phyloP scores from a whole-genome alignment of 2,329 filamentous ascomycete species.

The Ampelomyces quisqualis region DNA sequence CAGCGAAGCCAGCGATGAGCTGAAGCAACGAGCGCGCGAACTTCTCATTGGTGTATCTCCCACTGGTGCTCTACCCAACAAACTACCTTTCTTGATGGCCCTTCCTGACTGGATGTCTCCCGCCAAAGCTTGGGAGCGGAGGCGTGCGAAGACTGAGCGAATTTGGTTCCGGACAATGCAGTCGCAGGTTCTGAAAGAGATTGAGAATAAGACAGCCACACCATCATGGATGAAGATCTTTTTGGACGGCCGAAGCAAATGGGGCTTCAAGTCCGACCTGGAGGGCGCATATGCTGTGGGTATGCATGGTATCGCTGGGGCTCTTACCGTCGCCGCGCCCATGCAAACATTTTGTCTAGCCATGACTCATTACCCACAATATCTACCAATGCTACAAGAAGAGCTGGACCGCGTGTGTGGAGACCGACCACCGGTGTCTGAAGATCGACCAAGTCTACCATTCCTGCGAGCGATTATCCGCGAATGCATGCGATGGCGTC shows the following conservation, averaged over 20 bases:
- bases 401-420: conserved; percentile 46
- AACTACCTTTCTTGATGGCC: conserved; percentile 49
- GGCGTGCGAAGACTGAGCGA: conserved; percentile 47
- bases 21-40: conserved; percentile 51
- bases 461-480: conserved; percentile 44
- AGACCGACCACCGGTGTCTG: conserved; percentile 38
- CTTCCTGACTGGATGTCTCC: conserved; percentile 48
- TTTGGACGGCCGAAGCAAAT: conserved; percentile 43
- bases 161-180: conserved; percentile 50
- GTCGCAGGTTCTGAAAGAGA: conserved; percentile 41
- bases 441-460: conserved; percentile 44
- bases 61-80: conserved; percentile 49
- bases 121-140: conserved; percentile 49
- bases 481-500: conserved; percentile 49
- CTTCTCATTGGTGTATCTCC: conserved; percentile 50
- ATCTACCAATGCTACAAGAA: conserved; percentile 44
- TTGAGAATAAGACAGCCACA: conserved; percentile 37
- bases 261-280: conserved; percentile 46
- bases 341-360: conserved; percentile 53
- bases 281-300: conserved; percentile 51
- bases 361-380: conserved; percentile 49
- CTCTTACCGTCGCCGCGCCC: conserved; percentile 49
- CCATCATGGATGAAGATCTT: conserved; percentile 50
- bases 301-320: conserved; percentile 52
- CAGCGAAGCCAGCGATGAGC: conserved; percentile 47